These are phyloP conservation scores for Eucalyptus polybractea DNA, from an alignment of 345 rosid genomes.

Conservation along the genomic window DNA sequence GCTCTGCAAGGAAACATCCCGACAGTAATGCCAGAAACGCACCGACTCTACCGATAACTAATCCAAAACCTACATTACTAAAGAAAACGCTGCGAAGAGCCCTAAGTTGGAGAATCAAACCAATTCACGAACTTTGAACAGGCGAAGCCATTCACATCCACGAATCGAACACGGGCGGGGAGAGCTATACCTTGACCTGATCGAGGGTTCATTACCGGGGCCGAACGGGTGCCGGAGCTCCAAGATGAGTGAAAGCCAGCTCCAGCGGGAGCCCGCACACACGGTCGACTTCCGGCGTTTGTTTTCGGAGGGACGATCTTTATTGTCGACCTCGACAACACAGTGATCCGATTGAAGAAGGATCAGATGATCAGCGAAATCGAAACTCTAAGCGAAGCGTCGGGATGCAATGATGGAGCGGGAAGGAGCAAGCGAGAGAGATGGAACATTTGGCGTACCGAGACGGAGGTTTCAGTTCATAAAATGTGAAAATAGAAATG, in stretches of 20 bases:
- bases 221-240: background rate
- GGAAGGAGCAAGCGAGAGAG: background rate
- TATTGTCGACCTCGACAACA: background rate
- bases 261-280: background rate
- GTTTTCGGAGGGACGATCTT: background rate
- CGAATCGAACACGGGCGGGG: background rate
- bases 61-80: too few species aligned
- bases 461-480: background rate
- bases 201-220: background rate
- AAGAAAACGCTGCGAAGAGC: too few species aligned
- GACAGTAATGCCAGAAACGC: too few species aligned
- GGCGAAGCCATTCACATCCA: background rate
- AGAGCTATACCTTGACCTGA: background rate
- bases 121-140: too few species aligned
- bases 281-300: background rate
- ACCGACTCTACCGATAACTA: too few species aligned
- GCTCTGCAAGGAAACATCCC: background rate
- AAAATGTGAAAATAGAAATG: background rate
- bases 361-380: background rate
- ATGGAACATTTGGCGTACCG: background rate
- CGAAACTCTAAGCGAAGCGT: background rate
- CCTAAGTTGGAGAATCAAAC: too few species aligned
- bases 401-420: background rate
- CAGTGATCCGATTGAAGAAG: background rate
- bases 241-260: background rate